Evolutionary conservation across 805 yeast species (phyloP), one percentile per base, ranked within the genome.

Genomic region (Candida orba): DNA sequence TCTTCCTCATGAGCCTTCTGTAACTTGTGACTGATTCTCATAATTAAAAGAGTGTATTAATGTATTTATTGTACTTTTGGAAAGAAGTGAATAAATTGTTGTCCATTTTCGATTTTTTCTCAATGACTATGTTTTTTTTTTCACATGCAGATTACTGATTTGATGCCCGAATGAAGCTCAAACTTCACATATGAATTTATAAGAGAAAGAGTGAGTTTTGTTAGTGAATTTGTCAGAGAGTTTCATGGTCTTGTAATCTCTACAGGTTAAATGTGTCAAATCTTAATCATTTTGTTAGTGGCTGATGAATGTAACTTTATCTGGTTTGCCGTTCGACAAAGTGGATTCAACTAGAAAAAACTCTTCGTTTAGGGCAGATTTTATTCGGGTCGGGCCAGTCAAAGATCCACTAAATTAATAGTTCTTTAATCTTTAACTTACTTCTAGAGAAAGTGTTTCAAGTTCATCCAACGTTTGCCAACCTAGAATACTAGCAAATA

Each of bases 11-110:
- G 64, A 23, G 62, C 62, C 39, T 52, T 50, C 47, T 60, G 60
- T 42, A 69, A 51, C 51, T 68, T 69, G 30, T 68, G 66, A 27
- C 67, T 62, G 42, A 69, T 64, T 51, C 64, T 66, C 73, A 69
- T 69, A 38, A 17, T 25, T 8, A 12, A 27, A 27, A 27, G 29
- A 27, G 29, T 10, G 29, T 10, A 8, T 27, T 27, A 27, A 10
- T 9, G 13, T 2, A 27, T 27, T 27, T 27, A 3, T 10, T 12
- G 29, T 10, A 27, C 29, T 27, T 10, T 29, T 37, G 15, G 9
- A 20, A 18, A 7, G 15, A 9, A 34, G 29, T 13, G 17, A 27
- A 33, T 29, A 23, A n/a, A 23, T 34, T 18, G 38, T 15, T 42
- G 31, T 18, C 33, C 23, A n/a, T 15, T 15, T 36, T 35, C 5